These are phyloP conservation scores for Astrephomene gubernaculifera DNA, from an alignment of 139 green algal genomes.

Conservation along the genomic window DNA sequence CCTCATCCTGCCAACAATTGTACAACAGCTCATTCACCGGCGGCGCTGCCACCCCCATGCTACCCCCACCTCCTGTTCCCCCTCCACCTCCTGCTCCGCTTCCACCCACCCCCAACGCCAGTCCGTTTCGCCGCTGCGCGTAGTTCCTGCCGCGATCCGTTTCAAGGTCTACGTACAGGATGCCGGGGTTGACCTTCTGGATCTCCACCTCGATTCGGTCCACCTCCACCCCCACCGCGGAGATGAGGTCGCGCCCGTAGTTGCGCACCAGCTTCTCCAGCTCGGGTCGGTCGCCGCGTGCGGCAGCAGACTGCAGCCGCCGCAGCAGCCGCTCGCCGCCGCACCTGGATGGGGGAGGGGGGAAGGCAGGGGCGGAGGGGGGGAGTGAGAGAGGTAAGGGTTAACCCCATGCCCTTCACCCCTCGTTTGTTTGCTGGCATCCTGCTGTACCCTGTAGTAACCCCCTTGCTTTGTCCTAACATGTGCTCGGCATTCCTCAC, in stretches of 20 bases:
- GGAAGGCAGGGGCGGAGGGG: background rate
- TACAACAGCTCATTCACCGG: too few relatives aligned
- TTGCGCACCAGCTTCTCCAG: constrained; percentile 55
- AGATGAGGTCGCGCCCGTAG: constrained; percentile 82
- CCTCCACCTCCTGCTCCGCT: too few relatives aligned
- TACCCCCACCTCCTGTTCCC: too few relatives aligned
- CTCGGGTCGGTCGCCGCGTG: background rate
- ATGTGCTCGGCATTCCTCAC: background rate
- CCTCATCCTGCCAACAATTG: too few relatives aligned
- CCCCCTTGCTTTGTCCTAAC: background rate
- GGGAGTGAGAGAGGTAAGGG: background rate
- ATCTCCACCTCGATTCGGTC: constrained; percentile 91
- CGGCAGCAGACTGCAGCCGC: constrained; percentile 20
- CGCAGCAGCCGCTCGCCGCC: constrained; percentile 12
- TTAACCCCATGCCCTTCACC: background rate
- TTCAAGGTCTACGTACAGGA: constrained; percentile 32
- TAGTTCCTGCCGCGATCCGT: constrained; percentile 32
- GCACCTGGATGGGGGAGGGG: background rate
- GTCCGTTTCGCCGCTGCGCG: constrained; percentile 5
- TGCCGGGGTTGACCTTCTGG: constrained; percentile 48
- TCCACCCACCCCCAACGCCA: constrained; percentile 1
- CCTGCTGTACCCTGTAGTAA: background rate
- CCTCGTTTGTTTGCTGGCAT: background rate
- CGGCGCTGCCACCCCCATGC: too few relatives aligned
- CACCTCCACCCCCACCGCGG: constrained; percentile 89